Base-by-base conservation (phyloP, 495 filamentous ascomycete genomes). In the Achaetomiella virescens region DNA sequence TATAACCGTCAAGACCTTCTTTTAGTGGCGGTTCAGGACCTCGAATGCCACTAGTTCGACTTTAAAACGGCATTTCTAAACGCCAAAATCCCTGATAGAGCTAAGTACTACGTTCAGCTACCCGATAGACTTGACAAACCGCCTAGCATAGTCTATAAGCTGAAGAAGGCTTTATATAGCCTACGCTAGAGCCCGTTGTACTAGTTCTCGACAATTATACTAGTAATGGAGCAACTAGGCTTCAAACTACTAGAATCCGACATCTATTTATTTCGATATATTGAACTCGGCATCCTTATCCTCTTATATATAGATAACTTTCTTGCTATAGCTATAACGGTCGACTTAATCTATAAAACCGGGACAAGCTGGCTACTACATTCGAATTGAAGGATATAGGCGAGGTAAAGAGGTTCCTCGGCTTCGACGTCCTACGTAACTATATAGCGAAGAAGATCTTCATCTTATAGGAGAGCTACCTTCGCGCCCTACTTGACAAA, bases 51-150 rank as follows among this genome's bases (percentile, higher is more conserved):
- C 9, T 18, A 59, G 12, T 59, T 48, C 22, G 44, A 59, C 50
- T 59, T 59, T 25, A 49, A 54, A 5, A 54, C 20, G 0, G 44
- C 36, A 9, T 59, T 59, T 5, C 11, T 59, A 0, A 59, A 59
- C 25, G 24, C 31, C 9, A 11, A 20, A 0, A 52, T 58, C 40
- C 48, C 48, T 1, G 2, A 22, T 6, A 21, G 12, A 2, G 15
- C 7, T 0, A 7, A 40, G 0, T 54, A 48, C n/a, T 59, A 48
- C 10, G 20, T 59, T 1, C 6, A 33, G 3, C 43, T 20, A 9
- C 56, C 43, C 1, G 2, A 6, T n/a, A 17, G 43, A 6, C 11
- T 54, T 0, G 11, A 10, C 3, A 35, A 35, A 15, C 38, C 36
- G 4, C 3, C 3, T 11, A 25, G 50, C 0, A 36, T 15, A 0